phyloP scores from a whole-genome alignment of 495 filamentous ascomycete species.

The Paragyromitra xinjiangensis region DNA sequence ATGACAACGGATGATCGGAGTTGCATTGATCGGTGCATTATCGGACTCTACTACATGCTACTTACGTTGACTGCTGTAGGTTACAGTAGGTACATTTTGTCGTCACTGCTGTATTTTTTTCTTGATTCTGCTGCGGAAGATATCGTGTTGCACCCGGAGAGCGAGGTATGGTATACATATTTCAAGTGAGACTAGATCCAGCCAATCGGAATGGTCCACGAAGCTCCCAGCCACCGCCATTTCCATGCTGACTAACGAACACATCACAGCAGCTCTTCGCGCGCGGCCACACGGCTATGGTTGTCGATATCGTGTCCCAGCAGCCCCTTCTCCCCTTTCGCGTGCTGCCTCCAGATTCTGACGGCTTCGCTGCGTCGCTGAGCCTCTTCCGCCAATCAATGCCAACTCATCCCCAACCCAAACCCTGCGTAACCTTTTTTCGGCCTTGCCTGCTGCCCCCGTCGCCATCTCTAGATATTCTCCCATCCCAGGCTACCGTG shows the following conservation, averaged over 20 bases:
- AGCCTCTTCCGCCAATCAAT: slow-evolving; percentile 49
- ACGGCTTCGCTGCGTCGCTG: slow-evolving; percentile 46
- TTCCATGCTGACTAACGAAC: slow-evolving; percentile 52
- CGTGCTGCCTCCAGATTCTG: slow-evolving; percentile 41
- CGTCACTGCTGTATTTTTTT: slow-evolving; percentile 39
- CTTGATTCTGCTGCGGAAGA: slow-evolving; percentile 38
- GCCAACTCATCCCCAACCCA: slow-evolving; percentile 53
- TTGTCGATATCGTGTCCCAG: slow-evolving; percentile 31
- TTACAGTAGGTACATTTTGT: slow-evolving; percentile 41
- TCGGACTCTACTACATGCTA: slow-evolving; percentile 29
- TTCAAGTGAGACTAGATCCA: slow-evolving; percentile 32
- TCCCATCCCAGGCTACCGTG: slow-evolving; percentile 24
- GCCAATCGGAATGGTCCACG: slow-evolving; percentile 52
- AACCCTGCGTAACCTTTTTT: slow-evolving; percentile 45
- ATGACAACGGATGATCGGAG: slow-evolving; percentile 37
- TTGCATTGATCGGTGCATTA: slow-evolving; percentile 33
- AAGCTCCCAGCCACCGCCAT: slow-evolving; percentile 54
- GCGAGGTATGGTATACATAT: slow-evolving; percentile 33
- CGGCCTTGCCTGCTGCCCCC: slow-evolving; percentile 32
- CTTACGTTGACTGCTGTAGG: slow-evolving; percentile 32
- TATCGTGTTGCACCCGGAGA: slow-evolving; percentile 40
- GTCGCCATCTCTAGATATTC: slow-evolving; percentile 31
- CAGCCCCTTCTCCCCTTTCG: slow-evolving; percentile 30
- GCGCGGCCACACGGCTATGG: slow-evolving; percentile 41
- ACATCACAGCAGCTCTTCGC: slow-evolving; percentile 36